These are phyloP conservation scores for Gautieria morchelliformis DNA, from an alignment of 768 basidiomycete genomes.

Conservation along the genomic window DNA sequence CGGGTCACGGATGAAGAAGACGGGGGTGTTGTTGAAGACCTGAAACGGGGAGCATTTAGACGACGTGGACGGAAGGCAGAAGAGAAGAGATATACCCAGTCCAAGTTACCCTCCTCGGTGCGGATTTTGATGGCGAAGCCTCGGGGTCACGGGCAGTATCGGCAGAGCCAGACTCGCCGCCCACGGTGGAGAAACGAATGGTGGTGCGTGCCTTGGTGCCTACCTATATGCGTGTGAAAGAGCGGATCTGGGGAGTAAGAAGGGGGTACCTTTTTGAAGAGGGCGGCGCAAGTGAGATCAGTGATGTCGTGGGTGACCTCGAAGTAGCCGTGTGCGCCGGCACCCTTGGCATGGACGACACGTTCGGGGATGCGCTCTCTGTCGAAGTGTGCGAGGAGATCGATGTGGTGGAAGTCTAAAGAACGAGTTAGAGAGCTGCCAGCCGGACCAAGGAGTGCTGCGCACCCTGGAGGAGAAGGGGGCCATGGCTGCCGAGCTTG, in stretches of 20 bases:
- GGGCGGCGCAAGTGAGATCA: conserved; percentile 64
- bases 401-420: conserved; percentile 80
- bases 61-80: background rate
- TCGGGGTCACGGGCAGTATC: conserved; percentile 92
- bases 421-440: conserved; percentile 9
- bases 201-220: conserved; percentile 67
- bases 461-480: conserved; percentile 81
- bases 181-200: conserved; percentile 89
- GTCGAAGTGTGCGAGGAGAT: conserved; percentile 86
- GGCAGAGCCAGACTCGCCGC: conserved; percentile 79
- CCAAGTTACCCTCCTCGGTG: conserved; percentile 86
- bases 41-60: conserved; percentile 24
- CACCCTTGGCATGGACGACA: conserved; percentile 85
- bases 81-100: conserved; percentile 53
- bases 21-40: conserved; percentile 79
- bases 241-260: background rate
- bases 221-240: conserved; percentile 19
- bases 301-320: conserved; percentile 79
- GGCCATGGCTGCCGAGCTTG: conserved; percentile 63
- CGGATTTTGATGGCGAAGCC: conserved; percentile 88
- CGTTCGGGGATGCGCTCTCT: conserved; percentile 95
- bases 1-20: conserved; percentile 84
- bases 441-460: conserved; percentile 9
- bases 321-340: conserved; percentile 90
- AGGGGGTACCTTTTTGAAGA: conserved; percentile 39